Conservation (phyloP, 2,329 filamentous ascomycete species). For the Apiospora hydei region DNA sequence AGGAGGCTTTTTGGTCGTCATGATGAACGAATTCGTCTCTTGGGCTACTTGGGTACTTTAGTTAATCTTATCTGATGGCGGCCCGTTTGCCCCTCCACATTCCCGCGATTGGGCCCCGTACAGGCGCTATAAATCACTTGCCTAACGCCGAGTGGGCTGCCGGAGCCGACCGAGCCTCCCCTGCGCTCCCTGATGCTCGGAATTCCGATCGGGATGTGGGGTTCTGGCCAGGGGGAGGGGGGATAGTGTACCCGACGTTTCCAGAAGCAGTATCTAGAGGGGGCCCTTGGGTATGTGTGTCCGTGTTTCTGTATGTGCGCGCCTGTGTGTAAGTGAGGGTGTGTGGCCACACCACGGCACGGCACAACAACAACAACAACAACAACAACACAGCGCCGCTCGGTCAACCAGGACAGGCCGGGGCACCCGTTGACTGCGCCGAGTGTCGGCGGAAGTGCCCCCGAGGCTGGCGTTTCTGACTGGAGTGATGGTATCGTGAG, state of each 20-base stretch:
- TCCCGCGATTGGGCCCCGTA: slow-evolving; percentile 9
- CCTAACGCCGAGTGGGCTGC: slow-evolving; percentile 20
- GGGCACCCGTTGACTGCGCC: neutral
- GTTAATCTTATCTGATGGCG: slow-evolving; percentile 18
- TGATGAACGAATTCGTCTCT: neutral
- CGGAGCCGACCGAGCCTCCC: slow-evolving; percentile 15
- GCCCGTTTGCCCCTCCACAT: slow-evolving; percentile 11
- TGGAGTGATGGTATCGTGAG: slow-evolving; percentile 4
- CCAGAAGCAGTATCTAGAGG: neutral
- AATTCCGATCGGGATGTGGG: slow-evolving; percentile 13
- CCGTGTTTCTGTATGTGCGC: neutral
- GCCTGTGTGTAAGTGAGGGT: neutral
- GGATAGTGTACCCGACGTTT: neutral
- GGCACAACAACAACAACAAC: too few species aligned
- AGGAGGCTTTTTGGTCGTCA: neutral
- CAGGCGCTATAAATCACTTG: neutral
- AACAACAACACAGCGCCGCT: neutral
- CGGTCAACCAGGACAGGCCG: neutral
- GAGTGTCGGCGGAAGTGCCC: neutral
- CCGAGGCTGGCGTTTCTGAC: neutral
- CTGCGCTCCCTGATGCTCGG: neutral
- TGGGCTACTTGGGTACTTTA: slow-evolving; percentile 4
- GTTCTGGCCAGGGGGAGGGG: neutral
- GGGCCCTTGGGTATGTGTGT: neutral
- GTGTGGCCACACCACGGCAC: neutral